Percentiles rank a stretch among this genome's conserved stretches.
Conservation (phyloP, 306 rosid species). For the Lotus japonicus region DNA sequence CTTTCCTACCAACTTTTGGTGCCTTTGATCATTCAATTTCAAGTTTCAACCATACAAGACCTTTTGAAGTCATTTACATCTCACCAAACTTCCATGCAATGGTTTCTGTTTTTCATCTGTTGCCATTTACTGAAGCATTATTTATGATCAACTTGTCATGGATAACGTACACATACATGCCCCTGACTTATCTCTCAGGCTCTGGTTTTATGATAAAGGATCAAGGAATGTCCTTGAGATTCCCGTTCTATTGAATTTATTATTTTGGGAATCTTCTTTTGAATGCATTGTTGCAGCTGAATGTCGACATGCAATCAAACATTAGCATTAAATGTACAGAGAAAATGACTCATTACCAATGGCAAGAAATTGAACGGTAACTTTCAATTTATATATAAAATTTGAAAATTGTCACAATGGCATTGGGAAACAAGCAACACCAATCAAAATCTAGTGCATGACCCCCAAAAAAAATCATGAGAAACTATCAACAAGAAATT, state of each 20-base stretch:
- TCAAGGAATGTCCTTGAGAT: background rate
- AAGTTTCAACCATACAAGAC: constrained; percentile 13
- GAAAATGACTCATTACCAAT: constrained; percentile 1
- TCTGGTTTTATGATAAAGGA: background rate
- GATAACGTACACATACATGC: background rate
- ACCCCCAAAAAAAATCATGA: background rate
- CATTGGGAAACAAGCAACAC: background rate
- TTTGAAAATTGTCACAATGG: background rate
- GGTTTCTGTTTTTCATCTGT: background rate
- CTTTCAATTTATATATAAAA: constrained; percentile 14
- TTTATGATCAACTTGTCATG: too few relatives aligned
- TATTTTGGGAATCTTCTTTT: background rate
- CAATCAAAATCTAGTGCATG: background rate
- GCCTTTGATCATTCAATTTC: background rate
- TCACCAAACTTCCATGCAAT: constrained; percentile 8
- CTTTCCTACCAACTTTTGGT: constrained; percentile 11
- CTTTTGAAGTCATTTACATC: constrained; percentile 3
- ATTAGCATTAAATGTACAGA: background rate
- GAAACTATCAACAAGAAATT: background rate
- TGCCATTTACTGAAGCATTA: background rate
- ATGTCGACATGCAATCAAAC: background rate
- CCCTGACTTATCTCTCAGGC: background rate
- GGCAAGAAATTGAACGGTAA: background rate
- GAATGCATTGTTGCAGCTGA: background rate
- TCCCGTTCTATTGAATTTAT: background rate